Evolutionary conservation across 2,329 filamentous ascomycete genomes (phyloP).

Genomic region (Elsinoe necatrix): DNA sequence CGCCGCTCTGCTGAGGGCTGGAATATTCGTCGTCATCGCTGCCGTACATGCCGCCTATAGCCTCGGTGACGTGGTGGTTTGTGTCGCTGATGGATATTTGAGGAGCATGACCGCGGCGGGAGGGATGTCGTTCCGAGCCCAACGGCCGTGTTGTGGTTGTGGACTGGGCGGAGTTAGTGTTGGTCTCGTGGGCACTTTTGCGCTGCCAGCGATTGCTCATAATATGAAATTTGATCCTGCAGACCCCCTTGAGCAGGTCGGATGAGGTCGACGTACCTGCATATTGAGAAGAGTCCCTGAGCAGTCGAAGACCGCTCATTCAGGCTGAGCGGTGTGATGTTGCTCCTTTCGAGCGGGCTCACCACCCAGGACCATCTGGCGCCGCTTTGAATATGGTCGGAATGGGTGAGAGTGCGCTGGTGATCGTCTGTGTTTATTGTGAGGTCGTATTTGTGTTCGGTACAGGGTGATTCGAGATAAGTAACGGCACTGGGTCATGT

Average conservation of each 20-base stretch:
- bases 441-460: neutral
- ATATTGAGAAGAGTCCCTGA: neutral
- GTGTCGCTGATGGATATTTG: constrained; percentile 73
- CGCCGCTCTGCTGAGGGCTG: constrained; percentile 31
- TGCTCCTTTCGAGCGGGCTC: constrained; percentile 14
- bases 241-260: neutral
- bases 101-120: constrained; percentile 50
- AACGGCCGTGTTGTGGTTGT: constrained; percentile 13
- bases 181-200: constrained; percentile 1
- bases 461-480: neutral
- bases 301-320: neutral
- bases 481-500: constrained; percentile 1
- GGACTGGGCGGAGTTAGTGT: constrained; percentile 11
- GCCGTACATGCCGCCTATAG: constrained; percentile 84
- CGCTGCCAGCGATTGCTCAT: neutral
- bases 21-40: constrained; percentile 38
- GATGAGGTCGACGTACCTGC: constrained; percentile 8
- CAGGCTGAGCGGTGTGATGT: constrained; percentile 10
- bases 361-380: constrained; percentile 13
- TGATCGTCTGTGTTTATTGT: neutral
- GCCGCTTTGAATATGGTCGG: neutral
- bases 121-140: constrained; percentile 12
- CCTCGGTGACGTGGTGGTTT: constrained; percentile 87
- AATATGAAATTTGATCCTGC: neutral
- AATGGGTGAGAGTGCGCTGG: neutral